Base-by-base conservation (phyloP, 2,329 filamentous ascomycete genomes). In the Xylariaceae sp. region DNA sequence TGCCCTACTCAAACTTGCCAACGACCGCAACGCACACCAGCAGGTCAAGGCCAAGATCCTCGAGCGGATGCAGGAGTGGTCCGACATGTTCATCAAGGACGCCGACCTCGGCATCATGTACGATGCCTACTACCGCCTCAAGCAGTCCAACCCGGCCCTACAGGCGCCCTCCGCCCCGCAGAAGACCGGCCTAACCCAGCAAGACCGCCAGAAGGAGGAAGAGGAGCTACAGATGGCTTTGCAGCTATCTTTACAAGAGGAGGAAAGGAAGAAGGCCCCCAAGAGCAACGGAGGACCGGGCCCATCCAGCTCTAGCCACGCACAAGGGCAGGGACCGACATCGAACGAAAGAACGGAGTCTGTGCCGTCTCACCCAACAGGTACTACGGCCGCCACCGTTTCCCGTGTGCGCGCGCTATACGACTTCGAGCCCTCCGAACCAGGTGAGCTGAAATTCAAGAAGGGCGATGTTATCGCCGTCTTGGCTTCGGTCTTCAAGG, bases 401-500 rank as follows among this genome's bases (percentile, higher is more conserved):
- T 97, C 92, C 49, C 83, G 94, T 45, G 94, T 99, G 42, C 83
- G 92, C 57, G 94, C 94, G 1, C 77, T 97, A 41, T 99, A 89
- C 67, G 94, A 99, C 68, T 99, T 99, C 68, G 85, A 87, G 44
- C 92, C 94, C 2, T 95, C 91, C 0, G 94, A 99, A 68, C 83
- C 90, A 0, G 94, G 92, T 42, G 94, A 99, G 73, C 76, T 99
- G 54, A 90, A 95, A 60, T 99, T 99, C 69, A 87, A 91, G 60
- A 96, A 95, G 72, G 92, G 94, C 27, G 94, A 99, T 66, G 87
- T 97, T 38, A 99, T 99, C 68, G 92, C 94, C 1, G 94, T 99
- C 14, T 77, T 99, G 38, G 94, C 97, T 70, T 96, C 91, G 1
- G 94, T 97, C 1, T 99, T 95, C 74, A 99, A 97, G 71, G 94